A percentile compares a stretch with the other conserved stretches of the same genome.
Evolutionary conservation across 129 eudicot species (phyloP).

Genomic region (Tagetes patula): DNA sequence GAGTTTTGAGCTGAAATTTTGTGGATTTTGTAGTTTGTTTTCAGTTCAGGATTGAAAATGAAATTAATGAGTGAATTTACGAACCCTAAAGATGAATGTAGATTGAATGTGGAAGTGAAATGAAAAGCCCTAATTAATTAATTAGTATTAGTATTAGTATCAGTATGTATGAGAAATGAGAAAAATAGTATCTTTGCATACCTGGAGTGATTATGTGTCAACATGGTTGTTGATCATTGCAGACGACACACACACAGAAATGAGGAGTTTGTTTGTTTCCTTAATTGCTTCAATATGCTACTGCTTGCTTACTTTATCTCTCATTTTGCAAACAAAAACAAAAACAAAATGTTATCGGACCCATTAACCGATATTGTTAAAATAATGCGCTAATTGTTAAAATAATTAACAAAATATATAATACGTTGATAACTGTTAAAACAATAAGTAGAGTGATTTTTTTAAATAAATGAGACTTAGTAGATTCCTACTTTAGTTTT

Average conservation of each 20-base stretch:
- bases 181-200: constrained; percentile 25
- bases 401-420: no score
- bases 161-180: no score
- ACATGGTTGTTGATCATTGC: constrained; percentile 35
- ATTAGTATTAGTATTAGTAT: not conserved
- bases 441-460: no score
- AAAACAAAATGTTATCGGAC: no score
- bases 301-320: no score
- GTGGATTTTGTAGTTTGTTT: not conserved
- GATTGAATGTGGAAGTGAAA: constrained; percentile 11
- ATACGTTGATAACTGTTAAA: no score
- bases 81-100: constrained; percentile 22
- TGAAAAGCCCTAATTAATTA: constrained; percentile 31
- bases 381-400: no score
- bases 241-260: constrained; percentile 6
- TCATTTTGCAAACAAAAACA: no score
- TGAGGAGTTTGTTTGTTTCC: constrained; percentile 40
- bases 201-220: constrained; percentile 41
- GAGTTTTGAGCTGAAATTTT: constrained; percentile 11
- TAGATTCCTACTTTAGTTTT: no score
- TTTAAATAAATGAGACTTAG: no score
- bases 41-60: constrained; percentile 1
- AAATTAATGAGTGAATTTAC: not conserved
- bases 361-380: no score
- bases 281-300: no score